These are phyloP conservation scores for Papilionanthe hybrid DNA, from an alignment of 116 monocot species.

Conservation along the genomic window DNA sequence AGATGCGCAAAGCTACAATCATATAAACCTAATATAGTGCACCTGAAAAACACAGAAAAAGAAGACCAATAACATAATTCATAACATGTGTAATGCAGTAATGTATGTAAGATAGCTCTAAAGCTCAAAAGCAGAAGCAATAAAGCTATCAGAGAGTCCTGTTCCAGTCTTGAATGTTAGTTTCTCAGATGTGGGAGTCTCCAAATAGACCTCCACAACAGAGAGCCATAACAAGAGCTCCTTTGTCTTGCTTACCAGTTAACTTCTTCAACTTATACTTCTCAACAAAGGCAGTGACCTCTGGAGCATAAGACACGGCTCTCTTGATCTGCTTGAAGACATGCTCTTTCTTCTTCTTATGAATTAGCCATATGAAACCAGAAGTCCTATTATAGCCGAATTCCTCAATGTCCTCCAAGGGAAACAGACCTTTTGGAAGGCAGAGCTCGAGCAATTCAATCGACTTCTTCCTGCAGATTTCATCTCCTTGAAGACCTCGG, in stretches of 20 bases:
- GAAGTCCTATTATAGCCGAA: background rate
- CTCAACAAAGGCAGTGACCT: conserved; percentile 33
- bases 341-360: conserved; percentile 2
- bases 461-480: conserved; percentile 17
- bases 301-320: conserved; percentile 8
- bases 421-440: conserved; percentile 37
- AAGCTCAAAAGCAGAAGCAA: conserved; percentile 19
- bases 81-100: too few relatives aligned
- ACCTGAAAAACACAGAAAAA: too few relatives aligned
- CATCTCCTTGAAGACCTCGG: conserved; percentile 23
- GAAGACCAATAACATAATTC: too few relatives aligned
- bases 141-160: conserved; percentile 30
- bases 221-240: conserved; percentile 38
- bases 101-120: background rate
- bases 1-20: too few relatives aligned
- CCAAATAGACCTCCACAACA: conserved; percentile 30
- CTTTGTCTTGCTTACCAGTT: conserved; percentile 31
- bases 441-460: conserved; percentile 18
- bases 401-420: conserved; percentile 22
- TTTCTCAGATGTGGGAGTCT: conserved; percentile 23
- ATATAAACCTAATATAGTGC: too few relatives aligned
- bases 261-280: conserved; percentile 22
- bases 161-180: conserved; percentile 16
- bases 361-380: background rate
- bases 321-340: conserved; percentile 7